Evolutionary conservation across 495 filamentous ascomycete genomes (phyloP).

Genomic region (Penicillium waksmanii): DNA sequence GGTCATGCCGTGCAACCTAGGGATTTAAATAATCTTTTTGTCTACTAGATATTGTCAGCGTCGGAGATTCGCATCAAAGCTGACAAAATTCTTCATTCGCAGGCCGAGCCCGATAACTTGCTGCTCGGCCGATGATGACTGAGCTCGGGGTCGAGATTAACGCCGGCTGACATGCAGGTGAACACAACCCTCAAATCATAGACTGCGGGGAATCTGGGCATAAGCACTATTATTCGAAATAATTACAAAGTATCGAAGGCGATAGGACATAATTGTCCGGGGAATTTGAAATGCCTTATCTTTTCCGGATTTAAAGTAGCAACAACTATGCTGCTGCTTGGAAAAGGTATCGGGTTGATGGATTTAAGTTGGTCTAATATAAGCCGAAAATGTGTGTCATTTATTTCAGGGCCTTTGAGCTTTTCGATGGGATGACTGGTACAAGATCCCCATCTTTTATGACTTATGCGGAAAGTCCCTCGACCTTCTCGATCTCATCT

Average conservation of each 20-base stretch:
- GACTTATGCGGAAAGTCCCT: slow-evolving; percentile 22
- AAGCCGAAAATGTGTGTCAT: neutral
- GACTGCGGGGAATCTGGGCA: too few relatives aligned
- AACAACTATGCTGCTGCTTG: too few relatives aligned
- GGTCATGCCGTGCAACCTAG: neutral
- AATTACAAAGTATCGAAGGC: too few relatives aligned
- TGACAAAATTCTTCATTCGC: neutral
- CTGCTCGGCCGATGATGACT: neutral
- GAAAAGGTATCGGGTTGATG: too few relatives aligned
- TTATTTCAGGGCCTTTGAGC: neutral
- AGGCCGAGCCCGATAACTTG: neutral
- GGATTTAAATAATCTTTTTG: neutral
- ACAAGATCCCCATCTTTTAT: slow-evolving; percentile 11
- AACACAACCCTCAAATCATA: too few relatives aligned
- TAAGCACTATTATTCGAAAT: too few relatives aligned
- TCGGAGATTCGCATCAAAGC: neutral
- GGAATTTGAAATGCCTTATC: too few relatives aligned
- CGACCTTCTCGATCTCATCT: slow-evolving; percentile 32
- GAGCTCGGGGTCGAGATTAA: slow-evolving; percentile 2
- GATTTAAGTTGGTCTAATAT: too few relatives aligned
- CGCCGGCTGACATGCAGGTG: neutral
- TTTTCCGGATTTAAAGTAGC: too few relatives aligned
- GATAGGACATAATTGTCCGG: too few relatives aligned
- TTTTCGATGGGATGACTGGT: neutral
- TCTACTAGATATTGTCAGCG: neutral